Percentiles rank a stretch among this genome's conserved stretches.
Conservation (phyloP, 2,329 filamentous ascomycete species). For the Fusarium mexicanum region DNA sequence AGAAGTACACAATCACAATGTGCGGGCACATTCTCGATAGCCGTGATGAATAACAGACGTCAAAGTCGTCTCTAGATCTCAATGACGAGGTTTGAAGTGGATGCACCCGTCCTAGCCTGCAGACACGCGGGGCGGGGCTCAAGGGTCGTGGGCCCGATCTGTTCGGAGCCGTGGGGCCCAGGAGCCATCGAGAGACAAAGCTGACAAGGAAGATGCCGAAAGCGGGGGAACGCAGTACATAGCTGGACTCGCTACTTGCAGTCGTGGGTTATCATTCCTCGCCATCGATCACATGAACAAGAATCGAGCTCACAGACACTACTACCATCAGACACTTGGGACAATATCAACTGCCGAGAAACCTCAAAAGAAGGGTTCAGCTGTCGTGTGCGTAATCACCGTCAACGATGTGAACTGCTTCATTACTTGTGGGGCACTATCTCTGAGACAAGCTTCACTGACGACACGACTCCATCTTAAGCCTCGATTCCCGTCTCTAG, state of each 20-base stretch:
- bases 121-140: slow-evolving; percentile 23
- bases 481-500: slow-evolving; percentile 33
- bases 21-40: background rate
- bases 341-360: slow-evolving; percentile 13
- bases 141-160: slow-evolving; percentile 32
- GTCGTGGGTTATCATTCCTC: background rate
- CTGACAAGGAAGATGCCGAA: slow-evolving; percentile 30
- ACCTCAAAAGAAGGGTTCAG: slow-evolving; percentile 16
- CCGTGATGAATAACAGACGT: slow-evolving; percentile 5
- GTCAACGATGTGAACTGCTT: slow-evolving; percentile 23
- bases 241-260: background rate
- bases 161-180: slow-evolving; percentile 9
- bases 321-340: background rate
- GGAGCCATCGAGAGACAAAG: background rate
- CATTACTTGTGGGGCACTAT: slow-evolving; percentile 17
- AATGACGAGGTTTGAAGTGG: slow-evolving; percentile 33
- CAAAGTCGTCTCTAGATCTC: slow-evolving; percentile 19
- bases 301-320: background rate
- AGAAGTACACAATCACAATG: background rate
- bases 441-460: slow-evolving; percentile 23
- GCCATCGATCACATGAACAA: slow-evolving; percentile 4
- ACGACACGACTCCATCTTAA: slow-evolving; percentile 31
- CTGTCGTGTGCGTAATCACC: slow-evolving; percentile 24
- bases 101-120: slow-evolving; percentile 5
- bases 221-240: slow-evolving; percentile 7